Conservation (phyloP, 2,329 filamentous ascomycete genomes). For the Penicillium nordicum region DNA sequence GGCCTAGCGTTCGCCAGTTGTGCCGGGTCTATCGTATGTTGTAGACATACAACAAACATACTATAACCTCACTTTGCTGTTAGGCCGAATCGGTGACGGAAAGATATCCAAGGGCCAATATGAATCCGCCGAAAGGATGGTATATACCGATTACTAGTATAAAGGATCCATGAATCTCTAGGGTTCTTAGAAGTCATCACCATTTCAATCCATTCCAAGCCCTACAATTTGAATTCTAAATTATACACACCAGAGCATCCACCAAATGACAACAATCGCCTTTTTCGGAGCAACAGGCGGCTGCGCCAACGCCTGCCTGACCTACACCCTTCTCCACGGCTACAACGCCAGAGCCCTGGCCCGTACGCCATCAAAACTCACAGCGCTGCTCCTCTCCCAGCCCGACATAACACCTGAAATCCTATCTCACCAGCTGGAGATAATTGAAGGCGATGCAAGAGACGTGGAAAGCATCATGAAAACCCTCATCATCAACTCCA, state of each 20-base stretch:
- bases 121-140: not conserved
- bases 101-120: not conserved
- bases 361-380: conserved; percentile 50
- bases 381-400: conserved; percentile 35
- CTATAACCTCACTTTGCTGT: not conserved
- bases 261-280: conserved; percentile 37
- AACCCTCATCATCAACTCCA: conserved; percentile 25
- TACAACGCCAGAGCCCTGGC: conserved; percentile 48
- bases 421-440: conserved; percentile 43
- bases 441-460: conserved; percentile 48
- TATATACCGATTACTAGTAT: not conserved
- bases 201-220: too few relatives aligned
- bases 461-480: conserved; percentile 41
- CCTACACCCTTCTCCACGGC: conserved; percentile 43
- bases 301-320: conserved; percentile 44
- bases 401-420: conserved; percentile 39
- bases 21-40: too few relatives aligned
- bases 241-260: not conserved
- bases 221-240: not conserved
- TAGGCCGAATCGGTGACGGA: not conserved
- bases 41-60: too few relatives aligned
- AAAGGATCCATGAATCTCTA: not conserved
- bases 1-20: not conserved
- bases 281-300: conserved; percentile 56
- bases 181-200: not conserved